These are phyloP conservation scores for Sarocladium oryzae DNA, from an alignment of 2,329 filamentous ascomycete species.

Conservation along the genomic window DNA sequence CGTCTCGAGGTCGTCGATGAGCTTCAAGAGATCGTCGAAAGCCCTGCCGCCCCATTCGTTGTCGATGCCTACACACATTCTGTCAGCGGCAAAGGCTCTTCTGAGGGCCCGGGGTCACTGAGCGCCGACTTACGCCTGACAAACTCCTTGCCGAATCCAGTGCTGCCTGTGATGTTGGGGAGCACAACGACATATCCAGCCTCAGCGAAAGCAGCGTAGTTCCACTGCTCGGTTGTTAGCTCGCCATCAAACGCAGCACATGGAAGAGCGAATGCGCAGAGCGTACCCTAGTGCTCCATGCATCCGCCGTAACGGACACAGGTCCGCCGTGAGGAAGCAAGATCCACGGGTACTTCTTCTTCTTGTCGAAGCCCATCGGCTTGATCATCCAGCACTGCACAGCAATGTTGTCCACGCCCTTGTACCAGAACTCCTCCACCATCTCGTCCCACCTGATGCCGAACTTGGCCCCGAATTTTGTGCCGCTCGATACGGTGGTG, in stretches of 20 bases:
- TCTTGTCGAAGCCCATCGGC: constrained; percentile 30
- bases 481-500: constrained; percentile 23
- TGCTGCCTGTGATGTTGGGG: constrained; percentile 53
- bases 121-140: constrained; percentile 21
- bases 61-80: constrained; percentile 42
- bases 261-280: neutral
- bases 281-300: constrained; percentile 39
- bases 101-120: too few relatives aligned
- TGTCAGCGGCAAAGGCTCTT: too few relatives aligned
- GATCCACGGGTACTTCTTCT: constrained; percentile 30
- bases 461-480: constrained; percentile 24
- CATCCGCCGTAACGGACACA: constrained; percentile 42
- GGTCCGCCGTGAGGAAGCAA: constrained; percentile 34
- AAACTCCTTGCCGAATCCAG: constrained; percentile 44
- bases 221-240: constrained; percentile 32
- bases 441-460: constrained; percentile 27
- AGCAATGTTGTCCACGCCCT: constrained; percentile 26
- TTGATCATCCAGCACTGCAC: constrained; percentile 34
- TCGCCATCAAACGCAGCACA: neutral
- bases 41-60: constrained; percentile 47
- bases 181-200: constrained; percentile 55
- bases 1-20: constrained; percentile 43
- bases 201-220: constrained; percentile 50
- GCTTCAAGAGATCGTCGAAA: constrained; percentile 48
- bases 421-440: constrained; percentile 34